Evolutionary conservation across 2,329 filamentous ascomycete species (phyloP), one percentile per base, ranked within the genome.

Genomic region (Aspergillus terreus): DNA sequence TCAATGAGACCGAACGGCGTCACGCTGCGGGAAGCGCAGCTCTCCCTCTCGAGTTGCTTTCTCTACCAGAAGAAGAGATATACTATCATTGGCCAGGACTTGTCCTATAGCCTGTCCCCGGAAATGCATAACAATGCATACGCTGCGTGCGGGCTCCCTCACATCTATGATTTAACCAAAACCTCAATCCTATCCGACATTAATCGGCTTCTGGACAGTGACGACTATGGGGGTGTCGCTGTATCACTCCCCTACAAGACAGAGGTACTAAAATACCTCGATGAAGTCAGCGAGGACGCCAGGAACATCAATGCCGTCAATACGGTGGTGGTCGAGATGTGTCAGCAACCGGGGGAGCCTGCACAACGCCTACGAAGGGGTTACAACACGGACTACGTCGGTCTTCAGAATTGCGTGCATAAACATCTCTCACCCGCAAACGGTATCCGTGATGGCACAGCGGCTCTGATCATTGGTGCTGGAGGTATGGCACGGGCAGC

Each of bases 321-420:
- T 44, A 68, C 64, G 6, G 52, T 65, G 1, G 47, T 61, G 14
- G 15, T 38, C 5, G 17, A 6, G 21, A 11, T 9, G n/a, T n/a
- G 40, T 5, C 4, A 43, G 6, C 40, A 43, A 14, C 40, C 23
- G 6, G n/a, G n/a, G 6, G 36, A 11, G 9, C 58, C 4, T 52
- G 58, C 10, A 11, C 53, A 23, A 3, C 27, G 55, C 14, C 4
- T 38, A n/a, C 55, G 58, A 4, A 57, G 54, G 17, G 65, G 64
- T 0, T 60, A 65, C 21, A 68, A 68, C 44, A 65, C 63, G 0
- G 65, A 68, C 49, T 59, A 61, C 27, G 60, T 68, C 10, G 65
- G 65, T 10, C 59, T 68, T 23, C 47, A 53, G 23, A 55, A 58
- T 17, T 67, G 63, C 49, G 60, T 67, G 4, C 21, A 60, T 15